These are phyloP conservation scores for Trichoderma harzianum DNA, from an alignment of 2,329 filamentous ascomycete species.

Conservation along the genomic window DNA sequence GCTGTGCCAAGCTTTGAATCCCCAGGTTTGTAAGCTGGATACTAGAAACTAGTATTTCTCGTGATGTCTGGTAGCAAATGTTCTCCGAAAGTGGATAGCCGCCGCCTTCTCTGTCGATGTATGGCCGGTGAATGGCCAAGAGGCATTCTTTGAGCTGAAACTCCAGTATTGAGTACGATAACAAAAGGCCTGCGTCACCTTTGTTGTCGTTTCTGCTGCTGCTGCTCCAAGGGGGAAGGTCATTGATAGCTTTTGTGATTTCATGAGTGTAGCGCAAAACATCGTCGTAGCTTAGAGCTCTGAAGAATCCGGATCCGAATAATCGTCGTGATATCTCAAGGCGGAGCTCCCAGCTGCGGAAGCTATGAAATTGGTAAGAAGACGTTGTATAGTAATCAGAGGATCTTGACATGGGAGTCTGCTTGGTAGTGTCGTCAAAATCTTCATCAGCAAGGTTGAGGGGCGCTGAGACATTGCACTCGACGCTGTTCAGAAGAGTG, in stretches of 20 bases:
- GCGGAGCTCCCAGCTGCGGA: constrained; percentile 4
- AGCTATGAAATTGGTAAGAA: constrained; percentile 5
- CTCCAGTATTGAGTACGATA: not conserved
- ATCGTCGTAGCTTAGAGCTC: not conserved
- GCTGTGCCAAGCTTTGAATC: not conserved
- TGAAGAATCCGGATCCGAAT: not conserved
- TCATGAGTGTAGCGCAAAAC: constrained; percentile 10
- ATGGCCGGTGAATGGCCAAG: not conserved
- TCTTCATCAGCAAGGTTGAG: constrained; percentile 5
- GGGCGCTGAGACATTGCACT: not conserved
- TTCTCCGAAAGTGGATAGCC: constrained; percentile 6
- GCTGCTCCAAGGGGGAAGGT: not conserved
- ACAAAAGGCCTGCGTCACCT: not conserved
- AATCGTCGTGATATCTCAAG: constrained; percentile 7
- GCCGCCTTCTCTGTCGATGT: not conserved
- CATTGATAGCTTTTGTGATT: not conserved
- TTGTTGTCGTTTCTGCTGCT: not conserved
- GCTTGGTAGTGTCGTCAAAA: not conserved
- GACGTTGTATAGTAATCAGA: not conserved
- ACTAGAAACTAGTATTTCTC: not conserved
- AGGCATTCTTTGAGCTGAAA: constrained; percentile 11
- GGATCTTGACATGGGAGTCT: not conserved
- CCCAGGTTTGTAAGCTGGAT: not conserved
- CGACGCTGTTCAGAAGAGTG: constrained; percentile 2
- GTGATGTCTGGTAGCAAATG: constrained; percentile 2